Conservation (phyloP, 2,329 filamentous ascomycete genomes). For the Achaetomium macrosporum region DNA sequence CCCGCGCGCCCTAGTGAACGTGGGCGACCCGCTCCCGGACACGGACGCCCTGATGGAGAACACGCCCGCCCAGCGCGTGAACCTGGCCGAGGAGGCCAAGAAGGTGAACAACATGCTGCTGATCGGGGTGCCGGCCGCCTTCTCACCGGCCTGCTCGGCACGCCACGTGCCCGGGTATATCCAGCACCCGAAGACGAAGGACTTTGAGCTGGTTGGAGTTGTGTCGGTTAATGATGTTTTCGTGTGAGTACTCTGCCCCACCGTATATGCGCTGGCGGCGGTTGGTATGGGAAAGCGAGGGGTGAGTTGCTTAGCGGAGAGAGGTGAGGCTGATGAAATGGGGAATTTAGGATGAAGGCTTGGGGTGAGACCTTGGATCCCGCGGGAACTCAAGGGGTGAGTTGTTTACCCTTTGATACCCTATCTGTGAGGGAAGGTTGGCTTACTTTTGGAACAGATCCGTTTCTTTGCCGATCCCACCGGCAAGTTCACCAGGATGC, state of each 20-base stretch:
- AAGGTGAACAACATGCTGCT: constrained; percentile 67
- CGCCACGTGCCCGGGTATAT: constrained; percentile 83
- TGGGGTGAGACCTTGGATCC: constrained; percentile 78
- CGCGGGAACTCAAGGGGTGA: constrained; percentile 65
- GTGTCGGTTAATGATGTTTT: constrained; percentile 92
- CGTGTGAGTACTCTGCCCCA: constrained; percentile 55
- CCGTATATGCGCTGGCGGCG: neutral
- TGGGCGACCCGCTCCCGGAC: constrained; percentile 73
- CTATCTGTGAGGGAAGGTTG: neutral
- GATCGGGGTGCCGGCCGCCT: constrained; percentile 78
- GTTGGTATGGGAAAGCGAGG: neutral
- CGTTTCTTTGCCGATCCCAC: constrained; percentile 83
- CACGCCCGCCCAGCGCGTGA: constrained; percentile 89
- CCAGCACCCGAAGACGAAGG: constrained; percentile 68
- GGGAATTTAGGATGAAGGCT: constrained; percentile 67
- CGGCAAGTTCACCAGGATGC: constrained; percentile 71
- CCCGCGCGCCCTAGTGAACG: constrained; percentile 58
- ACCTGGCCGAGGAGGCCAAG: constrained; percentile 69
- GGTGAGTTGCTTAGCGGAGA: neutral
- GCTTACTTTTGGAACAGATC: constrained; percentile 47
- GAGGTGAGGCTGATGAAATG: neutral
- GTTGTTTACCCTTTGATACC: constrained; percentile 30
- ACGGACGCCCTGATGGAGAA: constrained; percentile 73
- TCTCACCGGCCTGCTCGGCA: constrained; percentile 53
- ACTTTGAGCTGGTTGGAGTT: constrained; percentile 80